Base-by-base conservation (phyloP, 139 green algal genomes). In the Eudorina sp. region DNA sequence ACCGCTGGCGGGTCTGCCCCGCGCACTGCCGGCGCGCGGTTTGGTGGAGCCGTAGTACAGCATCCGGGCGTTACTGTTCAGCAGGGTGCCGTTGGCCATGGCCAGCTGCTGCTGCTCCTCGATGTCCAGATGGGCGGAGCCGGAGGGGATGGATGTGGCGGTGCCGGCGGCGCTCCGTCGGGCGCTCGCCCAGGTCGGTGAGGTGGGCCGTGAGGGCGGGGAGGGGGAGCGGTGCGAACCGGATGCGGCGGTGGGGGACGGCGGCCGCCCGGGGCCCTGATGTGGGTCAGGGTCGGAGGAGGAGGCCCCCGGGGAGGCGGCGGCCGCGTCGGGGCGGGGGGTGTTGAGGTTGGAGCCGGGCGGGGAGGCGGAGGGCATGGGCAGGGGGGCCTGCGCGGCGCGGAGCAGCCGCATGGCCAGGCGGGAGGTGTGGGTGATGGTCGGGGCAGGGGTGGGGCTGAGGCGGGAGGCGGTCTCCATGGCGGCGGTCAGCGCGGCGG, bases 351-450 rank as follows among this genome's bases (percentile, higher is more conserved):
- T 41, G 40, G 40, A 58, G 70, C 14, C 40, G 19, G 73, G 27
- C 8, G 73, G 3, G 23, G 73, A 64, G 4, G 46, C 43, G 46
- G 68, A 3, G 68, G 73, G 29, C 8, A 38, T 21, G 48, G 75
- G 64, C 46, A 87, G 19, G 8, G 81, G 81, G 3, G 64, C 46
- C 9, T 58, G 43, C 11, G 31, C 41, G 64, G 45, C 64, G 18
- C 45, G 45, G 3, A 87, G 45, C 21, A 87, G 81, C 16, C 81
- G 81, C 45, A 77, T 68, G 29, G 81, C 81, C 4, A 87, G 81
- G 16, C 45, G 45, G 64, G 62, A 79, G n/a, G 45, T 40, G 45
- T 69, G 64, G 19, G 23, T 6, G n/a, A 9, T 62, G 45, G 45
- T n/a, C 62, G 81, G 81, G 34, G 45, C 45, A 3, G 81, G 81